phyloP scores from a whole-genome alignment of 2,329 filamentous ascomycete genomes.

The Penicillium sp. region DNA sequence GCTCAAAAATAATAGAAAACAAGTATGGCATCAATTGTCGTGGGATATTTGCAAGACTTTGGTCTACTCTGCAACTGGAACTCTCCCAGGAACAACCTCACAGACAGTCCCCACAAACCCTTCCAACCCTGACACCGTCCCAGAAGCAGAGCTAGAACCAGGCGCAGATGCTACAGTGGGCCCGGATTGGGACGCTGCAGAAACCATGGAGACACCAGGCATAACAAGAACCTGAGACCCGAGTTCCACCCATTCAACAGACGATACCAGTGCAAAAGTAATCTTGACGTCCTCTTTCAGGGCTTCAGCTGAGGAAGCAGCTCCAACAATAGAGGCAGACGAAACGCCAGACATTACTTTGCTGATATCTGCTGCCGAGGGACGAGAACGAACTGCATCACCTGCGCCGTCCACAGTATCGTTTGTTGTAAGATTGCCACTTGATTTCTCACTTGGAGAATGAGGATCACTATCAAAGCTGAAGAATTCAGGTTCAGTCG shows the following conservation, averaged over 20 bases:
- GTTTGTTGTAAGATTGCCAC: background rate
- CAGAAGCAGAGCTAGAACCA: conserved; percentile 39
- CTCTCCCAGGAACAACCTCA: conserved; percentile 28
- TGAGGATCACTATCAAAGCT: conserved; percentile 41
- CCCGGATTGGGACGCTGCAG: conserved; percentile 44
- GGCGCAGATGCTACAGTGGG: conserved; percentile 50
- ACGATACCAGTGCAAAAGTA: conserved; percentile 57
- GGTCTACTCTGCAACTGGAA: conserved; percentile 2
- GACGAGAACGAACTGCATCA: conserved; percentile 4
- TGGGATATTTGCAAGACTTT: background rate
- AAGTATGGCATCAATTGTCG: background rate
- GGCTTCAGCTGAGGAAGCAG: conserved; percentile 12
- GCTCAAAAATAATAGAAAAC: background rate
- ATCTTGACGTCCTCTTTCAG: conserved; percentile 42
- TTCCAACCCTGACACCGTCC: conserved; percentile 54
- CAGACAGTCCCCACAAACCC: conserved; percentile 57
- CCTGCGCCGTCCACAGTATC: background rate
- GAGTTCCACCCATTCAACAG: conserved; percentile 56
- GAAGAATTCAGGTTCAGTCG: conserved; percentile 44
- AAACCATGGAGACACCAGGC: conserved; percentile 51
- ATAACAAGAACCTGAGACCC: conserved; percentile 60
- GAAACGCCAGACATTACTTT: conserved; percentile 23
- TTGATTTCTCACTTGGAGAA: conserved; percentile 9
- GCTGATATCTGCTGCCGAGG: conserved; percentile 26
- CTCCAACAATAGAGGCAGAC: conserved; percentile 2